Evolutionary conservation across 495 filamentous ascomycete genomes (phyloP).

Genomic region (Penicillium goetzii): DNA sequence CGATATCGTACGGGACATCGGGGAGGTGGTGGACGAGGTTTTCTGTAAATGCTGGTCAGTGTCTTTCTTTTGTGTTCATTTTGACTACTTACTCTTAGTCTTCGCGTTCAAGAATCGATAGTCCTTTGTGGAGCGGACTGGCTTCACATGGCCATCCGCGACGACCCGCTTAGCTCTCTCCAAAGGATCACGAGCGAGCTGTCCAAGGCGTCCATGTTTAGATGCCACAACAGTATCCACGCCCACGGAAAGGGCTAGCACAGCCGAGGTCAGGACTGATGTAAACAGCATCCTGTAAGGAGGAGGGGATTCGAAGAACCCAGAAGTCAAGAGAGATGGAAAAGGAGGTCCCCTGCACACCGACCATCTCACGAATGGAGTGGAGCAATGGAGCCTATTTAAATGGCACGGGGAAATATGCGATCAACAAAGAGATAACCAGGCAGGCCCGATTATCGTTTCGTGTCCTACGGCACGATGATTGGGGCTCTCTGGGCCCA

Average conservation of each 20-base stretch:
- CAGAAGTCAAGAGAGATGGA: background rate
- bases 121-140: slow-evolving; percentile 23
- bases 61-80: background rate
- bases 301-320: background rate
- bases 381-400: slow-evolving; percentile 1
- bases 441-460: background rate
- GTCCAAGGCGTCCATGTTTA: slow-evolving; percentile 39
- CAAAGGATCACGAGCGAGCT: slow-evolving; percentile 78
- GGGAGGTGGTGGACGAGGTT: slow-evolving; percentile 71
- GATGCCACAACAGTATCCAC: slow-evolving; percentile 31
- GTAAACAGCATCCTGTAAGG: slow-evolving; percentile 35
- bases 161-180: slow-evolving; percentile 80
- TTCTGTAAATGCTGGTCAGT: slow-evolving; percentile 42
- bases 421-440: background rate
- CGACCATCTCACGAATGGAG: background rate
- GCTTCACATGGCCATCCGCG: slow-evolving; percentile 45
- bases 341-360: slow-evolving; percentile 5
- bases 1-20: slow-evolving; percentile 72
- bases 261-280: slow-evolving; percentile 34
- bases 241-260: slow-evolving; percentile 35
- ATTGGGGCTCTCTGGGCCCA: background rate
- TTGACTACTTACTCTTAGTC: slow-evolving; percentile 39
- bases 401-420: slow-evolving; percentile 4
- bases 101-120: slow-evolving; percentile 45
- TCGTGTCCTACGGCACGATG: background rate